Evolutionary conservation across 2,329 filamentous ascomycete genomes (phyloP).

Genomic region (Tolypocladium pustulatum): DNA sequence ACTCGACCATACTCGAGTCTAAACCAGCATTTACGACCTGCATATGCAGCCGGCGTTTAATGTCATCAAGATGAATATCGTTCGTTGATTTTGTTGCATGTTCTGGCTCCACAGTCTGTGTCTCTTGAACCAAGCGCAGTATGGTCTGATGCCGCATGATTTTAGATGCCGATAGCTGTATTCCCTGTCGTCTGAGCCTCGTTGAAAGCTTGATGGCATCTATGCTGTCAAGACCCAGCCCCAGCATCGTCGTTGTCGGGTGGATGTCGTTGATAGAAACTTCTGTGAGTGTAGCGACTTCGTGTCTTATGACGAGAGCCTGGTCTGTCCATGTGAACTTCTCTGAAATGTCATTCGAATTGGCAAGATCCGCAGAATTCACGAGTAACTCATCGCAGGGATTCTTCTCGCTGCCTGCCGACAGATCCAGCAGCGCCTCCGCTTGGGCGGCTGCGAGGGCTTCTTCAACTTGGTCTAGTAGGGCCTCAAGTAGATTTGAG

Average conservation of each 20-base stretch:
- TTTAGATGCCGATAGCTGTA: slow-evolving; percentile 59
- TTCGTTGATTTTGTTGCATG: too few species aligned
- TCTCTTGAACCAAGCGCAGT: slow-evolving; percentile 35
- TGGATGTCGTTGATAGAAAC: slow-evolving; percentile 39
- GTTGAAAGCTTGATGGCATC: slow-evolving; percentile 79
- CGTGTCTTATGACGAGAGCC: slow-evolving; percentile 42
- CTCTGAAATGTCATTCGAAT: too few species aligned
- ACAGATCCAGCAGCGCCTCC: slow-evolving; percentile 2
- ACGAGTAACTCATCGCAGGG: neutral
- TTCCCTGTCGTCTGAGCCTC: slow-evolving; percentile 48
- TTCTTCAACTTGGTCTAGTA: slow-evolving; percentile 30
- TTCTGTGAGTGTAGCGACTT: slow-evolving; percentile 53
- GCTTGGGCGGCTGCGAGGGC: slow-evolving; percentile 5
- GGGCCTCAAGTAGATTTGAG: slow-evolving; percentile 11
- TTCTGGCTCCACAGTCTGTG: slow-evolving; percentile 1
- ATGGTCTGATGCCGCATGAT: slow-evolving; percentile 68
- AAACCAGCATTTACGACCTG: slow-evolving; percentile 24
- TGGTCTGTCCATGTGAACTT: slow-evolving; percentile 48
- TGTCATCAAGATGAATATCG: slow-evolving; percentile 5
- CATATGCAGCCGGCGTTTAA: slow-evolving; percentile 22
- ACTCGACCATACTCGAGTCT: slow-evolving; percentile 34
- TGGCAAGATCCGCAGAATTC: neutral
- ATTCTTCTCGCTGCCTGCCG: neutral
- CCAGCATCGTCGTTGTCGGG: slow-evolving; percentile 57
- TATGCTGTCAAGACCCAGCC: slow-evolving; percentile 84